Conservation (phyloP, 1,284 basidiomycete species). For the Malassezia obtusa region DNA sequence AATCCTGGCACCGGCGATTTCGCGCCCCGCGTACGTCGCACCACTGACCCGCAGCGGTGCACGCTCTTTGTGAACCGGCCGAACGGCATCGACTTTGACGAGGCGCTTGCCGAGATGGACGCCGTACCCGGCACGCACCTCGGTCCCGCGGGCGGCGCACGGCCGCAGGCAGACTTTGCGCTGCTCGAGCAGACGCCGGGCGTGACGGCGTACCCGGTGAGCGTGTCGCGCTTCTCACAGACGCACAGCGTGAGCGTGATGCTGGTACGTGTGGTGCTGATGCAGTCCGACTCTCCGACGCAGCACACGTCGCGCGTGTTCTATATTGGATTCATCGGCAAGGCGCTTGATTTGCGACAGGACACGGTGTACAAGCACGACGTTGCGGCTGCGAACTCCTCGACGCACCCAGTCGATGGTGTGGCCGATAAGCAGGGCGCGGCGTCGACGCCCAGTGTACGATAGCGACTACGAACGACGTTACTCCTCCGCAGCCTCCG, state of each 20-base stretch:
- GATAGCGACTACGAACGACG: neutral
- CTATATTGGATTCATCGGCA: slow-evolving; percentile 43
- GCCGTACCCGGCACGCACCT: slow-evolving; percentile 19
- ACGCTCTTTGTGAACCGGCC: slow-evolving; percentile 41
- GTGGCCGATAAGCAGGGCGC: slow-evolving; percentile 23
- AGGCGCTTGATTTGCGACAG: slow-evolving; percentile 28
- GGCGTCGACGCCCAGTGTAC: slow-evolving; percentile 16
- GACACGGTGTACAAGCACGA: slow-evolving; percentile 27
- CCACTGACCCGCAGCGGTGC: slow-evolving; percentile 19
- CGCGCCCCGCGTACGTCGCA: slow-evolving; percentile 23
- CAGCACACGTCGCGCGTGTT: slow-evolving; percentile 30
- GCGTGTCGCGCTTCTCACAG: slow-evolving; percentile 34
- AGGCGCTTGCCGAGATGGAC: slow-evolving; percentile 16
- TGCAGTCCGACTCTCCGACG: slow-evolving; percentile 25
- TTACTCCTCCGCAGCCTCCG: slow-evolving; percentile 8
- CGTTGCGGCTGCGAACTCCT: slow-evolving; percentile 34
- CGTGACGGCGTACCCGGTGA: slow-evolving; percentile 41
- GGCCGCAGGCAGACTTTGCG: slow-evolving; percentile 43
- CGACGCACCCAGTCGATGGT: slow-evolving; percentile 31
- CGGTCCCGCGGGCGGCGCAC: slow-evolving; percentile 28
- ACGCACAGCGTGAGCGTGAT: slow-evolving; percentile 41
- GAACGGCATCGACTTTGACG: slow-evolving; percentile 42
- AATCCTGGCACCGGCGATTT: slow-evolving; percentile 39
- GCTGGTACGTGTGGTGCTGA: slow-evolving; percentile 19
- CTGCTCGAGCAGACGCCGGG: slow-evolving; percentile 27